Base-by-base conservation (phyloP, 2,329 filamentous ascomycete species). In the Fusarium kyushuense region DNA sequence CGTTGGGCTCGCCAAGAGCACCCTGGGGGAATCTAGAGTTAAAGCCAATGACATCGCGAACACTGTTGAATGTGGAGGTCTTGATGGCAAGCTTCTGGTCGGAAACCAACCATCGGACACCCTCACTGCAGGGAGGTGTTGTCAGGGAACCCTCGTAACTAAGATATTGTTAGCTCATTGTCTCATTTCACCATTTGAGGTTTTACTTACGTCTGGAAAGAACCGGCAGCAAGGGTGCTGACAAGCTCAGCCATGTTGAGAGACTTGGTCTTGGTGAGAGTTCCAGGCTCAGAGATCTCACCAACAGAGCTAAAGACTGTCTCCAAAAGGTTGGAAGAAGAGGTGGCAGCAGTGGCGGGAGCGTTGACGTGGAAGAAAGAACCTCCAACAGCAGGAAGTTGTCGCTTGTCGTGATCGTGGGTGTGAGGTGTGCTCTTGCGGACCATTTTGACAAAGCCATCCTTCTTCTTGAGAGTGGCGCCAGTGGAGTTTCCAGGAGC, bases 51-150 rank as follows among this genome's bases (percentile, higher is more conserved):
- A 67, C 63, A 5, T 63, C 62, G 11, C 48, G 63, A 3, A 63
- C 57, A 4, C 53, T 54, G 6, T 52, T 47, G 33, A 67, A 67
- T 3, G 63, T 66, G 1, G 63, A 47, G 1, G 85, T 79, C 63
- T 81, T 77, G 62, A 89, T 76, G 41, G 76, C 74, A 4, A 88
- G 75, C 36, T 83, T 81, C 61, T 85, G 72, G 63, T 80, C 76
- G 52, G 83, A 83, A 35, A 88, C 76, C 53, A 86, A 78, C 81
- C 86, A 89, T n/a, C 76, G 78, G 11, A 89, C 78, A 23, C 84
- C 84, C 76, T 89, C 86, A 9, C 80, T 80, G 78, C 88, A 90
- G 6, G 88, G 88, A 17, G 88, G 88, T 0, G 87, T 89, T 25
- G 88, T 90, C 33, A 90, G 78, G 16, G 86, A 88, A 19, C 88